A percentile compares a stretch with the other conserved stretches of the same genome.
Conservation (phyloP, 1,284 basidiomycete genomes). For the Ganoderma sp. region DNA sequence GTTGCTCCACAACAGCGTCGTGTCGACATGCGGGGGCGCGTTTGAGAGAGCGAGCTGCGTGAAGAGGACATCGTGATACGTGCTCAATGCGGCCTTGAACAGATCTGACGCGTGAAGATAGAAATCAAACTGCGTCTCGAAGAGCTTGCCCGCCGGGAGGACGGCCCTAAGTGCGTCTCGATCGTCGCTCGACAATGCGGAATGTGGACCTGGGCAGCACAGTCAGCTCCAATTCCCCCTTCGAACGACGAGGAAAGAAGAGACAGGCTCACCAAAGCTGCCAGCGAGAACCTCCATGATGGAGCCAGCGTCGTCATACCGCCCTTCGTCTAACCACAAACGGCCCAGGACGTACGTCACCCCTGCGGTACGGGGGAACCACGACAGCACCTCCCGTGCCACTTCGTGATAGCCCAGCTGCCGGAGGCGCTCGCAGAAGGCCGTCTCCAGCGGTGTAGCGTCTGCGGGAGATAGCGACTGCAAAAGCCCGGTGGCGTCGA, state of each 20-base stretch:
- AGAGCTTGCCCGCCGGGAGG: slow-evolving; percentile 62
- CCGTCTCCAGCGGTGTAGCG: slow-evolving; percentile 69
- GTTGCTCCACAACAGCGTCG: slow-evolving; percentile 74
- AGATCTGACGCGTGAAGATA: slow-evolving; percentile 79
- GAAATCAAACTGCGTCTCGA: slow-evolving; percentile 72
- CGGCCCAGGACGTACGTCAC: slow-evolving; percentile 77
- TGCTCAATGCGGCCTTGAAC: slow-evolving; percentile 65
- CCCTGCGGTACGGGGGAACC: slow-evolving; percentile 79
- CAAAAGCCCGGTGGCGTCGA: slow-evolving; percentile 68
- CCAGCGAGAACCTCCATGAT: slow-evolving; percentile 80
- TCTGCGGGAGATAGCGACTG: slow-evolving; percentile 67
- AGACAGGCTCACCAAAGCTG: slow-evolving; percentile 67
- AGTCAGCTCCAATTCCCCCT: background rate
- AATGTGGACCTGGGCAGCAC: slow-evolving; percentile 53
- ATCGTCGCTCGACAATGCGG: slow-evolving; percentile 63
- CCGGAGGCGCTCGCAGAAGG: slow-evolving; percentile 74
- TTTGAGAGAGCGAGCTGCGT: slow-evolving; percentile 79
- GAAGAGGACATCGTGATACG: slow-evolving; percentile 74
- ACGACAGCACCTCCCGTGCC: slow-evolving; percentile 68
- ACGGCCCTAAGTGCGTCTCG: slow-evolving; percentile 64
- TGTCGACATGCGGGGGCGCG: slow-evolving; percentile 58
- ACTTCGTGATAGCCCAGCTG: slow-evolving; percentile 68
- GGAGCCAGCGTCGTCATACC: slow-evolving; percentile 74
- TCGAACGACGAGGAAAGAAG: slow-evolving; percentile 3
- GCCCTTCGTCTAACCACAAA: slow-evolving; percentile 71